phyloP scores from a whole-genome alignment of 495 filamentous ascomycete species.

The Aspergillus ellipticus region DNA sequence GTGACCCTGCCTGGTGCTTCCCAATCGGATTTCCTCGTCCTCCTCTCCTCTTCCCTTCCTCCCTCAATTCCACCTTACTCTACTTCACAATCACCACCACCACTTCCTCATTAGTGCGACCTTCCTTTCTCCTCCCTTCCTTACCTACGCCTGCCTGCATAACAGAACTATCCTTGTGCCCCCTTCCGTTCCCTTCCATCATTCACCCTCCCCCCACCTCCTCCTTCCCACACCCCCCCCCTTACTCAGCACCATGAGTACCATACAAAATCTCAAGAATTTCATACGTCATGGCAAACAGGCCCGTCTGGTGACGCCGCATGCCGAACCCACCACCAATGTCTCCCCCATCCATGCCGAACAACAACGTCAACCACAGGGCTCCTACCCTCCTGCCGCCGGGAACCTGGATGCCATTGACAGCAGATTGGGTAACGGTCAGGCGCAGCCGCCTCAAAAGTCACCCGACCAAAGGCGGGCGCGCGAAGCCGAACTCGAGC shows the following conservation, averaged over 20 bases:
- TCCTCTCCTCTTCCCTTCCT: slow-evolving; percentile 67
- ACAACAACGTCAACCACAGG: slow-evolving; percentile 51
- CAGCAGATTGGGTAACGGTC: slow-evolving; percentile 51
- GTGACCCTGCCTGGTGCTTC: slow-evolving; percentile 32
- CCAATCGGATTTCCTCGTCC: slow-evolving; percentile 59
- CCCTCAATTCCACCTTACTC: slow-evolving; percentile 61
- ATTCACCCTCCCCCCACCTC: neutral
- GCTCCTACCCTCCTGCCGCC: slow-evolving; percentile 47
- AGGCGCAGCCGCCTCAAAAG: slow-evolving; percentile 54
- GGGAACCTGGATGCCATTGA: slow-evolving; percentile 56
- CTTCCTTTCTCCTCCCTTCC: neutral
- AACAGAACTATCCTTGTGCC: neutral
- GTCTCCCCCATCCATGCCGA: slow-evolving; percentile 65
- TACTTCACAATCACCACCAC: too few relatives aligned
- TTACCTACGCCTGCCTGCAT: neutral
- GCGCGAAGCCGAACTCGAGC: slow-evolving; percentile 61
- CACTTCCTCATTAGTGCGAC: neutral
- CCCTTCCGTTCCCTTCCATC: neutral
- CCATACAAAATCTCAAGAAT: slow-evolving; percentile 91
- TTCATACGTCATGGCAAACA: slow-evolving; percentile 99
- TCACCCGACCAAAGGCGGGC: slow-evolving; percentile 39
- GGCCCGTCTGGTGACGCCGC: slow-evolving; percentile 65
- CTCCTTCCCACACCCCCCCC: slow-evolving; percentile 2
- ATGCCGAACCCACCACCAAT: slow-evolving; percentile 64
- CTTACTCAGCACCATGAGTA: slow-evolving; percentile 54